Evolutionary conservation across 1,284 basidiomycete genomes (phyloP).

Genomic region (Schizophyllum commune): DNA sequence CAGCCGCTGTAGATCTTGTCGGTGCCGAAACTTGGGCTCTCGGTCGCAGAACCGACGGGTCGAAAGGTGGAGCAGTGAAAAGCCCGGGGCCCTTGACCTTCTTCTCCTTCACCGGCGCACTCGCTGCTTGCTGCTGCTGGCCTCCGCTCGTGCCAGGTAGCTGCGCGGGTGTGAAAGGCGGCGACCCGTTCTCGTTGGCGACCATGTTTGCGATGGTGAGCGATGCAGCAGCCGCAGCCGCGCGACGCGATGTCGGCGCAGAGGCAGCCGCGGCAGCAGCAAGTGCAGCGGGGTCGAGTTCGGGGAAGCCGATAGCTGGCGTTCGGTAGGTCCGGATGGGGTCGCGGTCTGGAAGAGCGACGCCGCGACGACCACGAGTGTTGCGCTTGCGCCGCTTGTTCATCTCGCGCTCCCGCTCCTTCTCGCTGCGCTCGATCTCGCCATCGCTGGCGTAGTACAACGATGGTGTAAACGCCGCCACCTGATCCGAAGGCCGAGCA

Average conservation of each 20-base stretch:
- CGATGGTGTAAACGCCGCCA: conserved; percentile 77
- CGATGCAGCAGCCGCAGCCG: conserved; percentile 79
- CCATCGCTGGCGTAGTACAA: conserved; percentile 86
- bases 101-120: conserved; percentile 49
- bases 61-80: conserved; percentile 63
- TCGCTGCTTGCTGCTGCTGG: conserved; percentile 21
- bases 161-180: conserved; percentile 41
- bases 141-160: conserved; percentile 30
- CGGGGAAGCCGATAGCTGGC: conserved; percentile 77
- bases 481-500: conserved; percentile 68
- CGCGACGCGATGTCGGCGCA: conserved; percentile 65
- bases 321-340: conserved; percentile 89
- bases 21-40: conserved; percentile 51
- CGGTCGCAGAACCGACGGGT: conserved; percentile 44
- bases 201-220: conserved; percentile 79
- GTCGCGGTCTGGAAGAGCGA: conserved; percentile 89
- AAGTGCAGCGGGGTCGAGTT: conserved; percentile 61
- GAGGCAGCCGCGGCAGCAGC: conserved; percentile 55
- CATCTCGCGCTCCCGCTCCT: conserved; percentile 89
- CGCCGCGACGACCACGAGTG: conserved; percentile 83
- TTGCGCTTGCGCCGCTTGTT: conserved; percentile 81
- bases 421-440: conserved; percentile 85
- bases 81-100: conserved; percentile 49
- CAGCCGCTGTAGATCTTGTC: conserved; percentile 58
- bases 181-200: conserved; percentile 66